Conservation (phyloP, 257 asterid genomes). For the Solanum sparsipilum region DNA sequence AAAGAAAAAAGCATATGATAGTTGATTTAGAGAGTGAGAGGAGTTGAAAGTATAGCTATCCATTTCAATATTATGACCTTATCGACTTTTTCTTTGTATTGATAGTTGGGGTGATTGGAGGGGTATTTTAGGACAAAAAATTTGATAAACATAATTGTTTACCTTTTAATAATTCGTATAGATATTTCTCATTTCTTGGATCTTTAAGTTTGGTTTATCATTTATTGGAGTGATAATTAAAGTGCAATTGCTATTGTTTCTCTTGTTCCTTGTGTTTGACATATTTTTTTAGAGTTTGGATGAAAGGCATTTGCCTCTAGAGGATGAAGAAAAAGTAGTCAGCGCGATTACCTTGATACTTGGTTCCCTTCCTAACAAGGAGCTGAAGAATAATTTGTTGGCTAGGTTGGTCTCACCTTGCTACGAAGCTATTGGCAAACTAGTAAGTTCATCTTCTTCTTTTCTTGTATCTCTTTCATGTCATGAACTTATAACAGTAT, state of each 20-base stretch:
- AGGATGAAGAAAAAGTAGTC: conserved; percentile 78
- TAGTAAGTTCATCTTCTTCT: conserved; percentile 41
- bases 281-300: conserved; percentile 55
- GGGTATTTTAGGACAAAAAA: background rate
- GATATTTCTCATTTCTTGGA: background rate
- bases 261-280: background rate
- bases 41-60: background rate
- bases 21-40: background rate
- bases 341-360: conserved; percentile 60
- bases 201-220: background rate
- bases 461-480: background rate
- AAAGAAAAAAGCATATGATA: background rate
- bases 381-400: conserved; percentile 62
- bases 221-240: background rate
- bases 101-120: background rate
- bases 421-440: conserved; percentile 56
- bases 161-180: background rate
- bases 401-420: conserved; percentile 61
- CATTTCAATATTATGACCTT: background rate
- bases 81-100: background rate
- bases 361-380: conserved; percentile 61
- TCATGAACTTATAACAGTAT: background rate
- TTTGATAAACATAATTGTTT: background rate
- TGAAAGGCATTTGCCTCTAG: conserved; percentile 51
- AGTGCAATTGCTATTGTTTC: background rate